Base-by-base conservation (phyloP, 2,329 filamentous ascomycete genomes). In the Akanthomyces uredinophilus region DNA sequence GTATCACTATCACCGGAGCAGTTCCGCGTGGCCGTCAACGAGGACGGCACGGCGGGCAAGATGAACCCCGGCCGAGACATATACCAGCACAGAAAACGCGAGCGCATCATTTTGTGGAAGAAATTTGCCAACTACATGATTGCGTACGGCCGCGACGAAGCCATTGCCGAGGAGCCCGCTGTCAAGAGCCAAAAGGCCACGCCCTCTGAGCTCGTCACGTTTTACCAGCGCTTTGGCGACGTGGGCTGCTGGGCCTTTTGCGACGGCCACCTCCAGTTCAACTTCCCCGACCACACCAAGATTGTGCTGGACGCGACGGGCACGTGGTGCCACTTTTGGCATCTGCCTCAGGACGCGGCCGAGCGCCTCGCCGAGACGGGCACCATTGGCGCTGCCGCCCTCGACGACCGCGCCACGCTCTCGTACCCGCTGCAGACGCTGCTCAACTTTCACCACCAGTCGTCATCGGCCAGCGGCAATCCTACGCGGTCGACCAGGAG, bases 271-370 rank as follows among this genome's bases (percentile, higher is more conserved):
- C 81, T 93, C 66, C 90, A 92, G 84, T 90, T 94, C 75, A 94
- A 95, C 76, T 95, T 95, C 73, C 90, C 91, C 2, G 91, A 95
- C 68, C 91, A 95, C 73, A 94, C 91, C 63, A 95, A 95, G 75
- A 84, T 95, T 60, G 88, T 94, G 14, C 77, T 95, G 29, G 90
- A 91, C 63, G 78, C 87, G 1, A 84, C 88, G 35, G 90, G 89
- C n/a, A 85, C 83, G 1, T 89, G 87, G 81, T 88, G 89, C 67
- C 88, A 91, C 71, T 91, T 92, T 71, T 90, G 90, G 77, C 88
- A 91, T 69, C 83, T 93, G 22, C 85, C 89, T 0, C 78, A 85
- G n/a, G 85, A 89, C 63, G 90, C 89, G 1, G 86, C 89, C 3
- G 79, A 84, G 66, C 82, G 86, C 44, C 82, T 94, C 13, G 80